Conservation (phyloP, 805 yeast species). For the Candida chauliodis region DNA sequence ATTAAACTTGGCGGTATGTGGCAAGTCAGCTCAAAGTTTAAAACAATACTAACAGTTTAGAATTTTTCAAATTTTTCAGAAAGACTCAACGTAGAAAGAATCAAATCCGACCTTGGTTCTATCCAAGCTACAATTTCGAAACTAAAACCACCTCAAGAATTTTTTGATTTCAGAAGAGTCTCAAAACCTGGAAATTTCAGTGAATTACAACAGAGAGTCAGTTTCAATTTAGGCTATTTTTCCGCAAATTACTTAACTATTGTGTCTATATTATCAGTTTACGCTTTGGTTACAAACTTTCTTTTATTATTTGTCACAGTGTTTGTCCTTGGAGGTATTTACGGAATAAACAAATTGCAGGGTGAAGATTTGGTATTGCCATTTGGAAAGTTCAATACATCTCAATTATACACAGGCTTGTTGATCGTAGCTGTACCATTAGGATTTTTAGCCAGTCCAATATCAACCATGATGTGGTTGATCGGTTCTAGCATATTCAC, state of each 20-base stretch:
- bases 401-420: slow-evolving; percentile 81
- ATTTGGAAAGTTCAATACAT: slow-evolving; percentile 65
- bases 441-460: slow-evolving; percentile 84
- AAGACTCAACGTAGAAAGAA: slow-evolving; percentile 41
- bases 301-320: slow-evolving; percentile 77
- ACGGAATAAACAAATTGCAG: slow-evolving; percentile 71
- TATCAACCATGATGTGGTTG: slow-evolving; percentile 88
- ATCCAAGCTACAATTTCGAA: slow-evolving; percentile 65
- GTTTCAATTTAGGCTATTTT: slow-evolving; percentile 82
- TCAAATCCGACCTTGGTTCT: slow-evolving; percentile 45
- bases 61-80: slow-evolving; percentile 22
- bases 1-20: slow-evolving; percentile 12
- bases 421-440: slow-evolving; percentile 74
- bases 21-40: background rate
- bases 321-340: slow-evolving; percentile 69
- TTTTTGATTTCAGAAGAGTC: slow-evolving; percentile 83
- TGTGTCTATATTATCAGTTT: slow-evolving; percentile 67
- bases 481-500: slow-evolving; percentile 78
- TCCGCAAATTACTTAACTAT: slow-evolving; percentile 81
- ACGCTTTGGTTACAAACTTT: slow-evolving; percentile 83
- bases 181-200: slow-evolving; percentile 88
- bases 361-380: slow-evolving; percentile 84
- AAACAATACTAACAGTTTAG: background rate
- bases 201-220: slow-evolving; percentile 84
- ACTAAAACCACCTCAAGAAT: slow-evolving; percentile 87